These are phyloP conservation scores for Aphanomyces astaci DNA, from an alignment of 352 stramenopile species.

Conservation along the genomic window DNA sequence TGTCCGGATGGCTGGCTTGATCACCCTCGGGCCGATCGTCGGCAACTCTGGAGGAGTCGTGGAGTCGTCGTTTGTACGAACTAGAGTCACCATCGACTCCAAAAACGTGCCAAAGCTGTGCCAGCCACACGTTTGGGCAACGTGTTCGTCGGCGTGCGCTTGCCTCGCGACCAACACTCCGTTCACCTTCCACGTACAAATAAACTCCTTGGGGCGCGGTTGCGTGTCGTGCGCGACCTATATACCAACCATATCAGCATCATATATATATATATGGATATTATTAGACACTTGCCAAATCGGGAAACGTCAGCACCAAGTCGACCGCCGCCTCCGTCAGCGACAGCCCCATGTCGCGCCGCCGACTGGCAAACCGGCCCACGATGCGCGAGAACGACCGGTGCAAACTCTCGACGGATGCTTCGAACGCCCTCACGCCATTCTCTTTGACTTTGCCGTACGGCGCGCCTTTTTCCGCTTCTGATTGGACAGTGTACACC, in stretches of 20 bases:
- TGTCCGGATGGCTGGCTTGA: too few species aligned
- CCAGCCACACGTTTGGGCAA: background rate
- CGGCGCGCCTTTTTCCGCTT: background rate
- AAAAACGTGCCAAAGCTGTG: constrained; percentile 5
- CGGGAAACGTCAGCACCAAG: background rate
- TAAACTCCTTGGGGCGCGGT: background rate
- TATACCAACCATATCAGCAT: too few species aligned
- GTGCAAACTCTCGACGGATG: background rate
- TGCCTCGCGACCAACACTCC: background rate
- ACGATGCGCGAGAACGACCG: background rate
- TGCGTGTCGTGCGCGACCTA: background rate
- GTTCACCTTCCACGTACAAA: background rate
- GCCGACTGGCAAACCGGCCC: background rate
- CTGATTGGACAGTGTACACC: background rate
- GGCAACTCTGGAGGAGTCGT: background rate
- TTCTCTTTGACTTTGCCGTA: background rate
- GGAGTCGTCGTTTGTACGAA: background rate
- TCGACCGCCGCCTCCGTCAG: background rate
- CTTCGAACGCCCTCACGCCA: background rate
- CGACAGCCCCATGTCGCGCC: background rate
- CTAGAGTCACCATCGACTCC: background rate
- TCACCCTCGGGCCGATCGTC: too few species aligned
- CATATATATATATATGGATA: too few species aligned
- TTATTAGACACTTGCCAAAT: too few species aligned
- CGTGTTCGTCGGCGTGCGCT: background rate